Evolutionary conservation across 441 rosid species (phyloP).

Genomic region (Populus hybrid): DNA sequence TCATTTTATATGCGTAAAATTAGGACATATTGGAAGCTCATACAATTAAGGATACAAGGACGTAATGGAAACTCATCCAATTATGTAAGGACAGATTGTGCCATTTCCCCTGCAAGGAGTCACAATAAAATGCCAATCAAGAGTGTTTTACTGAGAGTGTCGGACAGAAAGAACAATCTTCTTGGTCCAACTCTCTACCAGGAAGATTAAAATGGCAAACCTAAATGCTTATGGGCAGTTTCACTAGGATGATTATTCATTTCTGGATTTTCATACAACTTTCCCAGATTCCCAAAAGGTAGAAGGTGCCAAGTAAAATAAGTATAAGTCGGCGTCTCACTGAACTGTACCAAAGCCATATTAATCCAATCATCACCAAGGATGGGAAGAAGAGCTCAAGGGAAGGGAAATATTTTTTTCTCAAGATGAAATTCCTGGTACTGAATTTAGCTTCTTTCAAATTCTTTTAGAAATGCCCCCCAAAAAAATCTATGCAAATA

Average conservation of each 20-base stretch:
- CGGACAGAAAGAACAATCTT: not conserved
- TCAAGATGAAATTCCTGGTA: not conserved
- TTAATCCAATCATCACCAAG: not conserved
- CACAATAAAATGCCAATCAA: not conserved
- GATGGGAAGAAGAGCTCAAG: not conserved
- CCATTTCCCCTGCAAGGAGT: not conserved
- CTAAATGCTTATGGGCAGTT: not conserved
- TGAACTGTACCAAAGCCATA: not conserved
- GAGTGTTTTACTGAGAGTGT: not conserved
- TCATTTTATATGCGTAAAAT: no score
- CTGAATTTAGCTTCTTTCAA: not conserved
- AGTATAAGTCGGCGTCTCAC: not conserved
- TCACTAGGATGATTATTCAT: no score
- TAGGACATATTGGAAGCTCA: no score
- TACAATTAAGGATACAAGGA: no score
- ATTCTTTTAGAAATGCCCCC: not conserved
- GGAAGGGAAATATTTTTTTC: not conserved
- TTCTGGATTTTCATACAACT: no score
- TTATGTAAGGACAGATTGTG: no score
- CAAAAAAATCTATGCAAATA: no score
- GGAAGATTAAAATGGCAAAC: not conserved
- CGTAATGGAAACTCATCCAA: no score
- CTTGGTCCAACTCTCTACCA: not conserved
- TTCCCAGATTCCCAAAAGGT: no score
- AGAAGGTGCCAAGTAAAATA: no score